Evolutionary conservation across 352 stramenopile species (phyloP), one percentile per base, ranked within the genome.

Genomic region (Plasmopara halstedii): DNA sequence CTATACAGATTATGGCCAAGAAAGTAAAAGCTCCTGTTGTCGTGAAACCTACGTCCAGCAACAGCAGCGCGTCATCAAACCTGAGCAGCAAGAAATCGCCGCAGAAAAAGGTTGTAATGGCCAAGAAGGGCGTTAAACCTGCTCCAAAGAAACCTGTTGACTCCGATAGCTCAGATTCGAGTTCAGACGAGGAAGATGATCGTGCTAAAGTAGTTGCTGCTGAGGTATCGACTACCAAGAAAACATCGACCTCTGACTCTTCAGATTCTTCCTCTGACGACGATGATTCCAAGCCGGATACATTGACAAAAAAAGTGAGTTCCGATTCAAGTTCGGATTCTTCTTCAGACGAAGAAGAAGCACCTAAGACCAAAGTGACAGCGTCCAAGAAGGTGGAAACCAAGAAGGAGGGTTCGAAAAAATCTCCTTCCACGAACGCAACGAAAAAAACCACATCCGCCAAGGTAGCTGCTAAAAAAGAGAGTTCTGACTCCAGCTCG

Each of bases 41-140:
- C 17, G 59, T 61, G 22, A 70, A 74, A 53, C 61, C 61, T 50
- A 61, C 61, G 37, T 66, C 64, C 39, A 74, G 64, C 57, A 74
- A 59, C 51, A 61, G 60, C 60, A 69, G 60, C 56, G 56, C 49
- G 14, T 83, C 31, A n/a, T 35, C 70, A 22, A 68, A 78, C 60
- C 81, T 67, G 25, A 79, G 64, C 49, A 74, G 60, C 25, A 70
- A 78, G 29, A 70, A 80, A 42, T 68, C 73, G 17, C 66, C 65
- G 37, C 54, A 65, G 34, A 79, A 83, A 56, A 65, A 79, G 56
- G 55, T 64, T 14, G 55, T 69, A 15, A 53, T 54, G 2, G 51
- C 64, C 31, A 90, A 89, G 68, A 88, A 88, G 61, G 62, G 21
- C 29, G 42, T 42, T 15, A 80, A 82, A 52, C 59, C 15, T 2